Base-by-base conservation (phyloP, 2,329 filamentous ascomycete genomes). In the Tolypocladium guangdongense region DNA sequence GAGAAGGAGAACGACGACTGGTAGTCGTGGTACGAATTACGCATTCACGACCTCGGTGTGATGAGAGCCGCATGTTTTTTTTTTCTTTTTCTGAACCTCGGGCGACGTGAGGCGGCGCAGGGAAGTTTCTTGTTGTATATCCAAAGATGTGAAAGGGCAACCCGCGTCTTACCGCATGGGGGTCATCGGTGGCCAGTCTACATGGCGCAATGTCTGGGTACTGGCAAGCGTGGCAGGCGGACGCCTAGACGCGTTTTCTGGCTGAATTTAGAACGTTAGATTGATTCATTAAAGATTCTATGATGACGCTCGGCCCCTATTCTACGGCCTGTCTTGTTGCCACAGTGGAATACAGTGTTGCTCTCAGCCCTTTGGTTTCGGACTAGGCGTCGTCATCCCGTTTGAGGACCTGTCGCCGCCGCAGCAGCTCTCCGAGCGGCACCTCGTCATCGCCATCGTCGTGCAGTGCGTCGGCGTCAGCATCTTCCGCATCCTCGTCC, bases 1-100 rank as follows among this genome's bases (percentile, higher is more conserved):
- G 82, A 81, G 68, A 76, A 81, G 54, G 80, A 87, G 20, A 84
- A 87, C 48, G 84, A 87, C 58, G 83, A 88, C 64, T 87, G 84
- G 84, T 87, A 66, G 62, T 38, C 22, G 51, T 41, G 16, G 30
- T 27, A 37, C 43, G 27, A 36, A 30, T 27, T 46, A 46, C 32
- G 50, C 50, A 7, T 52, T 46, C 20, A 51, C 32, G 32, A n/a
- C 30, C 39, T 46, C 27, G 14, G 27, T 33, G 27, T 47, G 27
- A 32, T 33, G 27, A 47, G 43, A 32, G 30, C n/a, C 20, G 24
- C 24, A 27, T 38, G 32, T 54, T 48, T 46, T 49, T 12, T 30
- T 32, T n/a, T 50, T 36, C 5, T 54, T 48, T 46, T 49, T 12
- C 22, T 32, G 14, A 47, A 32, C 5, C 24, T 18, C 43, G 43